Evolutionary conservation across 2,329 filamentous ascomycete species (phyloP), one percentile per base, ranked within the genome.

Genomic region (Fusarium decemcellulare): DNA sequence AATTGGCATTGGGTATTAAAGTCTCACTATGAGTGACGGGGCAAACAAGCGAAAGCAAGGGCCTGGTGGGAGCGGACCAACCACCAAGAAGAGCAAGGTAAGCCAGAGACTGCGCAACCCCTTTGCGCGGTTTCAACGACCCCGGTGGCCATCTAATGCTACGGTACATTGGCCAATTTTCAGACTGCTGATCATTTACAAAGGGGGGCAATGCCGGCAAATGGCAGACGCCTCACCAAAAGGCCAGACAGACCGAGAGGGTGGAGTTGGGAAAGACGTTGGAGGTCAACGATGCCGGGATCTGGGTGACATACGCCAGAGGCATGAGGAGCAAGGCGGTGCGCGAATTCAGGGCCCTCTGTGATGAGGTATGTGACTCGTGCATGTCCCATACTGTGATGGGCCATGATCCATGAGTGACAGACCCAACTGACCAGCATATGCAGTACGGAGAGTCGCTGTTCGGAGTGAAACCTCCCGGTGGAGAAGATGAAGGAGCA

Each of bases 281-380:
- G 50, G 88, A 92, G 71, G 83, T 91, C 6, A 92, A 92, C 6
- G 91, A 94, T 74, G 83, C 86, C 55, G 93, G 93, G 6, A 90
- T 95, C 62, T 95, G 92, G 92, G 90, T 91, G 30, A 94, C 92
- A 0, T 95, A 92, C 76, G 89, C 91, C 54, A 87, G 91, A 76
- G 88, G 88, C 69, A 91, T 92, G 82, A 92, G 93, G 79, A 84
- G 84, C 43, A 91, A 90, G 78, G 91, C 92, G 14, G 86, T 92
- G 3, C 83, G 85, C 52, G 93, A 95, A 76, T 84, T 94, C 67
- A 85, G 84, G 61, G 80, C 86, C 62, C 81, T 94, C 23, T 92
- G 93, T 74, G 85, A 91, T 44, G 86, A 92, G 82, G 91, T 92
- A 79, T 65, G 56, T 18, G 37, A 43, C 44, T 30, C 58, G 14